A percentile compares a stretch with the other conserved stretches of the same genome.
Evolutionary conservation across 345 rosid genomes (phyloP).

Genomic region (Acer negundo): DNA sequence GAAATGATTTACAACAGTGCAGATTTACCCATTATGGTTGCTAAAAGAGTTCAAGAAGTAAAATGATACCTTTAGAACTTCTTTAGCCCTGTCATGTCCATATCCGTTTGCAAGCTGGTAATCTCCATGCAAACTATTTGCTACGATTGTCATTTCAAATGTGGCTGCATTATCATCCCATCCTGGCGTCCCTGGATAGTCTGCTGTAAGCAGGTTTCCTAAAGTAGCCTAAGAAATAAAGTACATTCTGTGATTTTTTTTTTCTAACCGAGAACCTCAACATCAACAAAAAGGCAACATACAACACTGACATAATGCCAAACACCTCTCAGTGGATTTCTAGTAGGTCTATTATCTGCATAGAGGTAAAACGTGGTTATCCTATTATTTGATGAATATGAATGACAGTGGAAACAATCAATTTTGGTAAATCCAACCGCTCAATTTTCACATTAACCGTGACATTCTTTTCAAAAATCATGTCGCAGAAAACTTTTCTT

Average conservation of each 20-base stretch:
- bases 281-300: slow-evolving; percentile 1
- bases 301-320: slow-evolving; percentile 13
- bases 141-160: slow-evolving; percentile 56
- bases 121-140: slow-evolving; percentile 74
- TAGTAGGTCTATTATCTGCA: background rate
- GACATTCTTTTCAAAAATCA: background rate
- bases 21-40: background rate
- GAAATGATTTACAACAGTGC: background rate
- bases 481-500: background rate
- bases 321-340: slow-evolving; percentile 5
- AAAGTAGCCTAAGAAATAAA: slow-evolving; percentile 47
- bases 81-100: slow-evolving; percentile 54
- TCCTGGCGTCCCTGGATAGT: slow-evolving; percentile 64
- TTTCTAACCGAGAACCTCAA: slow-evolving; percentile 8
- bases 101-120: slow-evolving; percentile 74
- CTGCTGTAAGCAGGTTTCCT: slow-evolving; percentile 59
- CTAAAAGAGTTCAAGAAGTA: background rate
- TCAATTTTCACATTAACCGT: background rate
- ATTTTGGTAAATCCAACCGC: background rate
- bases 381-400: background rate
- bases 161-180: slow-evolving; percentile 76
- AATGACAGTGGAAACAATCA: background rate
- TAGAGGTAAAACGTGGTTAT: background rate
- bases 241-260: slow-evolving; percentile 25
- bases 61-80: slow-evolving; percentile 57